Base-by-base conservation (phyloP, 805 yeast genomes). In the Clavispora phyllophila region DNA sequence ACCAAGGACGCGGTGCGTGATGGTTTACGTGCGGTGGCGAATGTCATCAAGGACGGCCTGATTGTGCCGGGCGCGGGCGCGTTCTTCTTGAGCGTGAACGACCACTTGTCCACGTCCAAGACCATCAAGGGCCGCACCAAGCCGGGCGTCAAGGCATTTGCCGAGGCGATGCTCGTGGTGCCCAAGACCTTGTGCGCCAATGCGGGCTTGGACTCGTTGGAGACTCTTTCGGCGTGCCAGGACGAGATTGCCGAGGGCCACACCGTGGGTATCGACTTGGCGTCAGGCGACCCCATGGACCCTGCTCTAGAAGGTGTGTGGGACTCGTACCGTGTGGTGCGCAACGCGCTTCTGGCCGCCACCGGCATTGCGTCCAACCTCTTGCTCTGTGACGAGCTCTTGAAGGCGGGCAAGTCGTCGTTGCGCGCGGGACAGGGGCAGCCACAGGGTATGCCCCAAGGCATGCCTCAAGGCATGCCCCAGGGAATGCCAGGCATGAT, bases 61-160 rank as follows among this genome's bases (percentile, higher is more conserved):
- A 82, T 93, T 32, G 82, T 93, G 36, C 96, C 99, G 6, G 99
- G 99, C 48, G 99, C 93, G 1, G 99, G 99, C 44, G 93, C 98
- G 1, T 93, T 85, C 65, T 95, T 82, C 70, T 72, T 93, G 58
- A 82, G 95, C 42, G 87, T 91, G 45, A 78, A 88, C 41, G 76
- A 81, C 55, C 77, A 86, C 57, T 70, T 89, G 50, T 66, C 71
- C 43, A 38, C 47, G 19, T 72, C 79, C 40, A 76, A 76, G 50
- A 60, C 79, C 36, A 76, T 81, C 43, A 87, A 84, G 63, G 98
- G 99, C 45, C 85, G 87, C 64, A 77, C 81, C 48, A 86, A 89
- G 65, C 81, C 93, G 7, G 99, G 99, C 51, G 78, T 91, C 41
- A 82, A 82, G 60, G 96, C 98, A 0, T 93, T 88, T 65, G 87